A percentile compares a stretch with the other conserved stretches of the same genome.
Evolutionary conservation across 805 yeast species (phyloP).

Genomic region (Suhomyces faveliae): DNA sequence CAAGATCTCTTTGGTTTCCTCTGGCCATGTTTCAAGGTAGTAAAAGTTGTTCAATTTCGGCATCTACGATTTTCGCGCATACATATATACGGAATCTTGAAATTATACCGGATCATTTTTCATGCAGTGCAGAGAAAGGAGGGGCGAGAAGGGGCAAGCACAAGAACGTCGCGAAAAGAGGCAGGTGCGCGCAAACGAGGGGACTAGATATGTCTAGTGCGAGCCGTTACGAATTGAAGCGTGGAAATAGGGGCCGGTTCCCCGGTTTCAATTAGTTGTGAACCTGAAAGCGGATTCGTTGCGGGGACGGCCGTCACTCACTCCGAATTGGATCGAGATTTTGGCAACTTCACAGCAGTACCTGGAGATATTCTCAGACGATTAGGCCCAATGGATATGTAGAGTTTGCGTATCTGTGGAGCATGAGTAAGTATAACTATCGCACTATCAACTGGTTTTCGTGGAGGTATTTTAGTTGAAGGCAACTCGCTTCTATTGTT

Average conservation of each 20-base stretch:
- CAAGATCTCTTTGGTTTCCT: constrained; percentile 95
- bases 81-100: constrained; percentile 1
- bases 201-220: not conserved
- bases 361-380: not conserved
- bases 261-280: not conserved
- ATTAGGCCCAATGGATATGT: too few relatives aligned
- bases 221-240: not conserved
- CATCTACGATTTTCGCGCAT: constrained; percentile 3
- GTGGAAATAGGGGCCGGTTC: not conserved
- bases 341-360: not conserved
- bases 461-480: not conserved
- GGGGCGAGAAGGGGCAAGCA: not conserved
- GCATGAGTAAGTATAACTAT: too few relatives aligned
- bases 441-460: too few relatives aligned
- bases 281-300: not conserved
- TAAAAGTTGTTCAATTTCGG: constrained; percentile 1
- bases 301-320: not conserved
- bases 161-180: not conserved
- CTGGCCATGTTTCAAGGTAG: constrained; percentile 66
- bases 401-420: too few relatives aligned
- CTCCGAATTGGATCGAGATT: not conserved
- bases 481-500: constrained; percentile 1
- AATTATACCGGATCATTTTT: constrained; percentile 1
- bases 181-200: not conserved
- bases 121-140: not conserved